Conservation (phyloP, 2,329 filamentous ascomycete species). For the Myriosclerotinia duriaeana region DNA sequence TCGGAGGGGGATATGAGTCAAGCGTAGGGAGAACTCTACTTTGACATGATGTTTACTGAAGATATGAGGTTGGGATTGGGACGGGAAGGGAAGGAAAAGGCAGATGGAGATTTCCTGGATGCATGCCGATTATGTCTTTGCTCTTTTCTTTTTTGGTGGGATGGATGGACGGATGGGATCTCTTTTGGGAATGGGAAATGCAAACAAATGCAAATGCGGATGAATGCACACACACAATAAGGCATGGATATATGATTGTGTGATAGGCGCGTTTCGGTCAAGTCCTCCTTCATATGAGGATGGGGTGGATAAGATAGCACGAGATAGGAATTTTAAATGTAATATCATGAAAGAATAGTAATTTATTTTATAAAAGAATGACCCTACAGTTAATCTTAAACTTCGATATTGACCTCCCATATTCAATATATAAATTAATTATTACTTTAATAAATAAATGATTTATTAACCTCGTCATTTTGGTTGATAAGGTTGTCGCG, state of each 20-base stretch:
- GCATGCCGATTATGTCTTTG: constrained; percentile 3
- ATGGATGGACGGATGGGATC: constrained; percentile 7
- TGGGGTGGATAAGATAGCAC: not conserved
- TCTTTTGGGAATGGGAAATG: constrained; percentile 16
- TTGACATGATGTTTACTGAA: constrained; percentile 24
- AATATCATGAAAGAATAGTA: constrained; percentile 32
- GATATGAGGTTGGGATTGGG: constrained; percentile 21
- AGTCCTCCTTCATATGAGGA: constrained; percentile 3
- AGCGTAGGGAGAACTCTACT: not conserved
- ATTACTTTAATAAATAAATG: too few relatives aligned
- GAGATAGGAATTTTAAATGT: constrained; percentile 28
- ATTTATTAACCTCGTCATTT: too few relatives aligned
- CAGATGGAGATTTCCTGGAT: not conserved
- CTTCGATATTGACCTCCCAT: too few relatives aligned
- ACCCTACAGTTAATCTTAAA: too few relatives aligned
- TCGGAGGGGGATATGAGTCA: constrained; percentile 16
- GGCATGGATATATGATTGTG: constrained; percentile 25
- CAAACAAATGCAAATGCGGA: constrained; percentile 15
- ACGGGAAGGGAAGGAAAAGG: not conserved
- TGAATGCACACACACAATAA: constrained; percentile 7
- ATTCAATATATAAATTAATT: too few relatives aligned
- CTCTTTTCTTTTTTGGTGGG: not conserved
- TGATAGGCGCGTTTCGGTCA: constrained; percentile 8
- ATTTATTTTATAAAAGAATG: not conserved
- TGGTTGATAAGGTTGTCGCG: too few relatives aligned